These are phyloP conservation scores for Obba rivulosa DNA, from an alignment of 768 basidiomycete species.

Conservation along the genomic window DNA sequence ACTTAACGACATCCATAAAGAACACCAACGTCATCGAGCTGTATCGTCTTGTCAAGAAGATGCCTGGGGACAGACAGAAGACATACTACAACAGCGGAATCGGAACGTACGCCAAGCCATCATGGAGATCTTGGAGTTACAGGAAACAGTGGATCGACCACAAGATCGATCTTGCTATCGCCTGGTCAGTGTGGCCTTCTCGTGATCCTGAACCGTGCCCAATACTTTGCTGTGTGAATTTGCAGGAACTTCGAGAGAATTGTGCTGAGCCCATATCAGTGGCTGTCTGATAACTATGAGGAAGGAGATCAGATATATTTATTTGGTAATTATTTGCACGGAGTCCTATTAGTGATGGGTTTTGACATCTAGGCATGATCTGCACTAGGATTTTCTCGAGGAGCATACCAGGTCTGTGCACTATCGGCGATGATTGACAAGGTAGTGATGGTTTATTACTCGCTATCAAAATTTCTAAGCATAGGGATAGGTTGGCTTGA, in stretches of 20 bases:
- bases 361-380: background rate
- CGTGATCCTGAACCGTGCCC: background rate
- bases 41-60: constrained; percentile 3
- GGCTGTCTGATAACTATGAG: constrained; percentile 26
- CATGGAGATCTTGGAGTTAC: constrained; percentile 1
- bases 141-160: background rate
- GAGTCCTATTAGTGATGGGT: background rate
- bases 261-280: constrained; percentile 23
- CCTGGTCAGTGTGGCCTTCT: constrained; percentile 5
- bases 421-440: constrained; percentile 37
- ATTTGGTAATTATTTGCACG: constrained; percentile 26
- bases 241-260: constrained; percentile 16
- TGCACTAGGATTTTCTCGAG: constrained; percentile 35
- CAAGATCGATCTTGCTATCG: constrained; percentile 11
- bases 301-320: constrained; percentile 30
- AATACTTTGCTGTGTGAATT: background rate
- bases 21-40: constrained; percentile 16
- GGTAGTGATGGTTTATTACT: constrained; percentile 11
- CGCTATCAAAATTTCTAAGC: background rate
- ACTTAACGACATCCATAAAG: background rate
- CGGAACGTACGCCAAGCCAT: constrained; percentile 15
- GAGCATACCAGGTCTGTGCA: constrained; percentile 36
- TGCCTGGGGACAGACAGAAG: constrained; percentile 6
- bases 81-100: constrained; percentile 19
- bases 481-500: constrained; percentile 26